Conservation (phyloP, 2,329 filamentous ascomycete species). For the Drechmeria coniospora region DNA sequence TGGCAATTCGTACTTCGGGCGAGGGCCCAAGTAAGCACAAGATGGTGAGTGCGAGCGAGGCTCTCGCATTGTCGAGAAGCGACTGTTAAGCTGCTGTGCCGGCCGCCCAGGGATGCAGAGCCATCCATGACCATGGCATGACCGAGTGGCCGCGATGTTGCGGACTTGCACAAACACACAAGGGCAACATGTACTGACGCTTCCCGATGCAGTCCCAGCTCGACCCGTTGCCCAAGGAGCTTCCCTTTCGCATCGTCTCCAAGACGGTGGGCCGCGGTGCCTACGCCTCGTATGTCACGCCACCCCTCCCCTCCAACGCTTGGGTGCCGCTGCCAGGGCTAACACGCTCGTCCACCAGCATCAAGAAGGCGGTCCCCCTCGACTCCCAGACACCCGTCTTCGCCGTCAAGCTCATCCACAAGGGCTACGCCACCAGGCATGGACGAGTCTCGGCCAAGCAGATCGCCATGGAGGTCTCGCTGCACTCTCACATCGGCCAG, state of each 20-base stretch:
- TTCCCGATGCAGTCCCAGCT: slow-evolving; percentile 74
- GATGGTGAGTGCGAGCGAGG: too few species aligned
- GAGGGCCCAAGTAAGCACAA: too few species aligned
- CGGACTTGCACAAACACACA: not conserved
- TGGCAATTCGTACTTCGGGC: too few species aligned
- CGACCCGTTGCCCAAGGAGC: slow-evolving; percentile 66
- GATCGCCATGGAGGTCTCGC: slow-evolving; percentile 76
- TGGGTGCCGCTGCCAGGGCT: too few species aligned
- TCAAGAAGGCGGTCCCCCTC: slow-evolving; percentile 80
- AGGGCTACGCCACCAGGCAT: slow-evolving; percentile 79
- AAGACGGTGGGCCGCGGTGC: slow-evolving; percentile 93
- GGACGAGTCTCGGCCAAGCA: slow-evolving; percentile 82
- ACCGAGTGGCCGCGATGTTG: not conserved
- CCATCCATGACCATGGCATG: not conserved
- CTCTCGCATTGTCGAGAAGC: too few species aligned
- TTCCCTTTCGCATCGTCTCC: slow-evolving; percentile 89
- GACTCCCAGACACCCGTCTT: slow-evolving; percentile 61
- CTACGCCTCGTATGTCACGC: slow-evolving; percentile 68
- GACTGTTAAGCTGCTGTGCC: too few species aligned
- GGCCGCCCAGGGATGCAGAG: too few species aligned
- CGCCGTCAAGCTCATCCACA: slow-evolving; percentile 97
- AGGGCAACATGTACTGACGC: too few species aligned
- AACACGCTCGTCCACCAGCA: slow-evolving; percentile 34
- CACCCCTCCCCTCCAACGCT: slow-evolving; percentile 5
- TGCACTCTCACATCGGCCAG: slow-evolving; percentile 76